phyloP scores from a whole-genome alignment of 495 filamentous ascomycete species.

The Eremomyces bilateralis region DNA sequence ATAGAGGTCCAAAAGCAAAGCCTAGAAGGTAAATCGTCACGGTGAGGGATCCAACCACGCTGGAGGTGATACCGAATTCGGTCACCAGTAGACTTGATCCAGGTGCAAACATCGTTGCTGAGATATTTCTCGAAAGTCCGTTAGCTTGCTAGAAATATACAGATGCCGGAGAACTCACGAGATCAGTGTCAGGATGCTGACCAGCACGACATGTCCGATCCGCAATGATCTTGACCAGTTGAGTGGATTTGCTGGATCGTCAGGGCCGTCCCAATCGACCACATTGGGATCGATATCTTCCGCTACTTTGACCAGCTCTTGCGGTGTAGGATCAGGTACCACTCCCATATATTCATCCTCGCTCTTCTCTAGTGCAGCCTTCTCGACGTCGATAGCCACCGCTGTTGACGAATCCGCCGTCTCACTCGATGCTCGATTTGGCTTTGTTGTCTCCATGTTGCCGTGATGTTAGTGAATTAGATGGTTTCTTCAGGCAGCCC shows the following conservation, averaged over 20 bases:
- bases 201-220: not conserved
- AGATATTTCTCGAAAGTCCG: constrained; percentile 2
- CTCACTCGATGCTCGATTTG: too few species aligned
- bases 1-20: constrained; percentile 37
- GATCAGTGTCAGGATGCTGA: not conserved
- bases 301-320: too few species aligned
- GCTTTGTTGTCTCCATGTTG: too few species aligned
- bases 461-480: too few species aligned
- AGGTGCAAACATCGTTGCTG: constrained; percentile 12
- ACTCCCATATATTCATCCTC: too few species aligned
- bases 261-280: constrained; percentile 1
- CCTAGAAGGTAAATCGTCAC: constrained; percentile 41
- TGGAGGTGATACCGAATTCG: constrained; percentile 13
- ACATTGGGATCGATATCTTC: not conserved
- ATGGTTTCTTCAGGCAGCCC: too few species aligned
- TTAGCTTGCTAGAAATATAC: too few species aligned
- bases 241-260: constrained; percentile 1
- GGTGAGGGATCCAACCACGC: constrained; percentile 27
- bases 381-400: too few species aligned
- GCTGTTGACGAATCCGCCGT: too few species aligned
- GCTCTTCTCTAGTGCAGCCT: too few species aligned
- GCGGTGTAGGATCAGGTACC: too few species aligned
- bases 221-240: constrained; percentile 1
- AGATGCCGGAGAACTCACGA: too few species aligned
- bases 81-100: constrained; percentile 6